These are phyloP conservation scores for Sporisorium iseilematis-ciliati DNA, from an alignment of 1,284 basidiomycete genomes.

Conservation along the genomic window DNA sequence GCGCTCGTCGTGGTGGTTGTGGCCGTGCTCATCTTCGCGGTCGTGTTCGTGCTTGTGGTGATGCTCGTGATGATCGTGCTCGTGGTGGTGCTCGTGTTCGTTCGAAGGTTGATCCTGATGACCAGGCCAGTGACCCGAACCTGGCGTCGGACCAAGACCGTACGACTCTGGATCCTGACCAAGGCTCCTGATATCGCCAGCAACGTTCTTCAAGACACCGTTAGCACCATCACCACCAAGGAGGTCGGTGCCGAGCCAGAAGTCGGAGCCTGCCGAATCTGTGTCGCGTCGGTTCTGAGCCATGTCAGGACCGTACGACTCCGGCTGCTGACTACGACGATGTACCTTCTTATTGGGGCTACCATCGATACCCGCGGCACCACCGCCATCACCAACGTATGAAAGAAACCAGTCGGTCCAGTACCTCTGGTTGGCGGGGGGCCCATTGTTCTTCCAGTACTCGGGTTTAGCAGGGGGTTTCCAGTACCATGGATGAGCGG, in stretches of 20 bases:
- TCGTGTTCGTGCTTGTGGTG: background rate
- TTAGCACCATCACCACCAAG: background rate
- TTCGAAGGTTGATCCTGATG: background rate
- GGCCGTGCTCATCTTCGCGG: background rate
- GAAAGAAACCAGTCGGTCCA: no score
- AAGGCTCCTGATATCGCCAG: background rate
- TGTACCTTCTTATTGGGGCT: no score
- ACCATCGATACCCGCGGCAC: no score
- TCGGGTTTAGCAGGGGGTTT: no score
- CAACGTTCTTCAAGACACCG: constrained; percentile 4
- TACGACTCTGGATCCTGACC: constrained; percentile 7
- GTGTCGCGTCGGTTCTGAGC: constrained; percentile 1
- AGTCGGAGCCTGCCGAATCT: constrained; percentile 2
- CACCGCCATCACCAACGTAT: no score
- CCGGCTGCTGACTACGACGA: no score
- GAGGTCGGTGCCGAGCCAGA: constrained; percentile 14
- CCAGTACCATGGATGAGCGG: no score
- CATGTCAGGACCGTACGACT: no score
- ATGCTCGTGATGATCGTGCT: background rate
- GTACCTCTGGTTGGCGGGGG: no score
- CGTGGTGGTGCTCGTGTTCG: background rate
- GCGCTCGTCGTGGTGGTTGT: background rate
- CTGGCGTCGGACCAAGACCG: constrained; percentile 16
- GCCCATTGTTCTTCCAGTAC: no score
- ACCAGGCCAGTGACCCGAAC: constrained; percentile 19